Conservation (phyloP, 345 rosid species). For the Toxicodendron radicans region DNA sequence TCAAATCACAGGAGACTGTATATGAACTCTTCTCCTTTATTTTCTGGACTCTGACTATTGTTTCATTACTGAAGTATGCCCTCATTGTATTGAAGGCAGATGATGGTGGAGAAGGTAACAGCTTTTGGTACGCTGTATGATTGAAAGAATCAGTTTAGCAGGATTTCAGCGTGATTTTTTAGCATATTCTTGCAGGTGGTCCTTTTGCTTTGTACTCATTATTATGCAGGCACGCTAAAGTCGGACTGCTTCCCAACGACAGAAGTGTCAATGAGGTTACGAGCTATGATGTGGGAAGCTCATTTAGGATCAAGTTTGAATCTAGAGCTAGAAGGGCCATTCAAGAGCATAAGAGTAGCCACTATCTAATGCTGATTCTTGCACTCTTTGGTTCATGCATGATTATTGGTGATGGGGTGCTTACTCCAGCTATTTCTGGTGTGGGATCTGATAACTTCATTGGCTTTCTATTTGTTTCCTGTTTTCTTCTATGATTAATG, state of each 20-base stretch:
- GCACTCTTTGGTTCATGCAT: conserved; percentile 65
- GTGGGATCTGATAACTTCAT: neutral
- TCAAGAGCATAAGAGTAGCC: conserved; percentile 42
- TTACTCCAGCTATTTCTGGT: conserved; percentile 72
- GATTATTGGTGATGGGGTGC: conserved; percentile 57
- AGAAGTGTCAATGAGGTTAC: conserved; percentile 24
- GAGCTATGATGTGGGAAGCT: conserved; percentile 25
- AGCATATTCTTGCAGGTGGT: conserved; percentile 49
- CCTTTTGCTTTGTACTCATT: conserved; percentile 62
- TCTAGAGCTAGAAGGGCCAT: conserved; percentile 46
- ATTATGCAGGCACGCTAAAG: conserved; percentile 55
- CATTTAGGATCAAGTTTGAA: conserved; percentile 33
- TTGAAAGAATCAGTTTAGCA: neutral
- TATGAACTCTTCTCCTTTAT: conserved; percentile 58
- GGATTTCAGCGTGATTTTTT: conserved; percentile 2
- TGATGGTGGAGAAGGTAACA: conserved; percentile 63
- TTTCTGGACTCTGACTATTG: conserved; percentile 60
- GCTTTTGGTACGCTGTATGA: neutral
- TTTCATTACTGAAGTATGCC: conserved; percentile 55
- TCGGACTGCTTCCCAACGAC: conserved; percentile 54
- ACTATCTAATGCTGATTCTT: conserved; percentile 46
- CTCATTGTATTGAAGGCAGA: conserved; percentile 54
- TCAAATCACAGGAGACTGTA: conserved; percentile 37
- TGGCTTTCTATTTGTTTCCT: neutral
- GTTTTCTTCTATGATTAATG: neutral